Evolutionary conservation across 208 protist genomes (phyloP), one percentile per base, ranked within the genome.

Genomic region (Wallacemonas sp.): DNA sequence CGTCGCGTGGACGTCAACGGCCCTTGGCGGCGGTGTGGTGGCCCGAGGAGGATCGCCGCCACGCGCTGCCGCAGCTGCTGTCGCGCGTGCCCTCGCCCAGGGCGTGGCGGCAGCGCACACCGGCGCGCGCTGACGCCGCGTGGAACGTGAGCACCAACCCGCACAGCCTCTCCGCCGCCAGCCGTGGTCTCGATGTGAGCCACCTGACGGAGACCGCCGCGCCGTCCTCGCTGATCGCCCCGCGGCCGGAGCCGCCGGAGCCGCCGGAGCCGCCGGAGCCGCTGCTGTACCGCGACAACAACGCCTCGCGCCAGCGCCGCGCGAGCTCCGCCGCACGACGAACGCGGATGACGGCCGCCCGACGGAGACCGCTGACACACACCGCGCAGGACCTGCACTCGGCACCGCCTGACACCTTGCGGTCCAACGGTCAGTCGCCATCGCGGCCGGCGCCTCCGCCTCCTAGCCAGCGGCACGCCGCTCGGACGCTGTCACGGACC

Each of bases 101-200:
- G 10, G 16, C 48, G 25, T 55, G 48, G 48, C 1, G 48, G 48
- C 48, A 55, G 29, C 14, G 18, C 52, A 39, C 31, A 18, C 31
- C 16, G 31, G 39, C 32, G 18, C 52, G 18, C 3, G 22, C 22
- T 5, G 52, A 33, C 14, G 8, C 31, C 10, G 31, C 16, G 44
- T 65, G 61, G 61, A 65, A 65, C 31, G 4, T 49, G 10, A 65
- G 61, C 61, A 65, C 61, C 1, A 65, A 65, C 44, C 38, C 42
- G 16, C 61, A 65, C 39, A 65, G 61, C 44, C 39, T 65, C 14
- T 65, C 61, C 29, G 61, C 61, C 14, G 39, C 61, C 38, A 65
- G 61, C 42, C 61, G 52, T 25, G 52, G 52, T 25, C 52, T 59
- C 8, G 52, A 59, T 23, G 29, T 41, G 32, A 33, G 26, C 20